These are phyloP conservation scores for Phylloporus sp. DNA, from an alignment of 768 basidiomycete genomes.

Conservation along the genomic window DNA sequence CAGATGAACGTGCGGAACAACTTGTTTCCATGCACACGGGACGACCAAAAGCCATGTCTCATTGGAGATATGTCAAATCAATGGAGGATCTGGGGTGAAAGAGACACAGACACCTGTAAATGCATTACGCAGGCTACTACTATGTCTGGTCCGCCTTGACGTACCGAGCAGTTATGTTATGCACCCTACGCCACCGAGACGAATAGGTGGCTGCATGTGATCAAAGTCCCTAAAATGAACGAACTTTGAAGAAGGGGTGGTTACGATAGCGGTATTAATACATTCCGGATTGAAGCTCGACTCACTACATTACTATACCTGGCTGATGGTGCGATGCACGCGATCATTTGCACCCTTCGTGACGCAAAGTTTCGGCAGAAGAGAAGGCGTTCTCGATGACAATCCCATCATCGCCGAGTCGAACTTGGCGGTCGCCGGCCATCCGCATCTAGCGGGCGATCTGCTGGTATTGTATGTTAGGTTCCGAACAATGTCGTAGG, in stretches of 20 bases:
- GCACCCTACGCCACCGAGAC: not conserved
- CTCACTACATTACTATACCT: constrained; percentile 6
- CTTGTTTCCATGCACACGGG: not conserved
- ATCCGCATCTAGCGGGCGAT: no score
- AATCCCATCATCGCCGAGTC: not conserved
- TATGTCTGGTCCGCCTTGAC: not conserved
- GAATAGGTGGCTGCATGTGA: no score
- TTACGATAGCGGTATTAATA: not conserved
- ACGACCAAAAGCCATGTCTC: not conserved
- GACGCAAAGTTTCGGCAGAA: not conserved
- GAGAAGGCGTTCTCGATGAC: not conserved
- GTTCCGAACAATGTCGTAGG: not conserved
- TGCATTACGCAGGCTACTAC: no score
- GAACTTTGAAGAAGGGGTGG: constrained; percentile 16
- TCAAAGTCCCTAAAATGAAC: constrained; percentile 2
- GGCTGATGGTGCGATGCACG: not conserved
- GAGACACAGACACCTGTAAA: not conserved
- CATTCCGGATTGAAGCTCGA: constrained; percentile 11
- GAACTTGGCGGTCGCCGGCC: not conserved
- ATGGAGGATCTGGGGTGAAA: not conserved
- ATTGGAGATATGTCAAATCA: not conserved
- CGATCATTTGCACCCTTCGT: no score
- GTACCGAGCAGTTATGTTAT: not conserved
- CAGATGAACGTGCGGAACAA: not conserved
- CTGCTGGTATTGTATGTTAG: no score